Base-by-base conservation (phyloP, 305 asterid genomes). In the Fraxinus ornus region DNA sequence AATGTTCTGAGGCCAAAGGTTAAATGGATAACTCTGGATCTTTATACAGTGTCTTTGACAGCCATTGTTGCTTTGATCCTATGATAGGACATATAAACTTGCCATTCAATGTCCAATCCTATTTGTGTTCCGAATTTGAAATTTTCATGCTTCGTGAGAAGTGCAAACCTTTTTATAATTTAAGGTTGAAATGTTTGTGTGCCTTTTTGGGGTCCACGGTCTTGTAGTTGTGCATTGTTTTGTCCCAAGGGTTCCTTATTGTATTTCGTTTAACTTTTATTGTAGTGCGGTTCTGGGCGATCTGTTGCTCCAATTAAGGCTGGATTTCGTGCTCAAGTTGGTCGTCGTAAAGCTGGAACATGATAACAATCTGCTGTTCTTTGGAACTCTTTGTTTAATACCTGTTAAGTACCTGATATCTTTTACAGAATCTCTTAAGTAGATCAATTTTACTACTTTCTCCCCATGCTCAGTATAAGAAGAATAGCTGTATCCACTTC, bases 221-320 rank as follows among this genome's bases (percentile, higher is more conserved):
- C n/a, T 24, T 12, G 1, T 26, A 4, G 19, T 13, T 68, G 36
- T 68, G 37, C 75, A 28, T 68, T 24, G 37, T 24, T 5, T 68
- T 28, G 19, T 3, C 3, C n/a, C 37, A 68, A 26, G 19, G 28
- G 36, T 33, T 39, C 1, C 55, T 8, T 30, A 26, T 12, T 57
- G 32, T 74, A 70, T 57, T 36, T 19, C 21, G 57, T 33, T 52
- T 37, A 5, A 35, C 32, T 26, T 26, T 47, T 77, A n/a, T 82
- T 83, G 84, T 36, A 89, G 89, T 90, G 93, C 19, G 93, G 92
- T 15, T 87, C 89, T 73, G 92, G 88, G 30, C 83, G 92, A 82
- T 86, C 92, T 2, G 93, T 89, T 37, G 92, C 91, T 21, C 93
- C 85, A 2, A 88, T 90, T 52, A 90, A 87, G 78, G 93, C 92